Conservation (phyloP, 441 rosid genomes). For the Rhodomyrtus psidioides region DNA sequence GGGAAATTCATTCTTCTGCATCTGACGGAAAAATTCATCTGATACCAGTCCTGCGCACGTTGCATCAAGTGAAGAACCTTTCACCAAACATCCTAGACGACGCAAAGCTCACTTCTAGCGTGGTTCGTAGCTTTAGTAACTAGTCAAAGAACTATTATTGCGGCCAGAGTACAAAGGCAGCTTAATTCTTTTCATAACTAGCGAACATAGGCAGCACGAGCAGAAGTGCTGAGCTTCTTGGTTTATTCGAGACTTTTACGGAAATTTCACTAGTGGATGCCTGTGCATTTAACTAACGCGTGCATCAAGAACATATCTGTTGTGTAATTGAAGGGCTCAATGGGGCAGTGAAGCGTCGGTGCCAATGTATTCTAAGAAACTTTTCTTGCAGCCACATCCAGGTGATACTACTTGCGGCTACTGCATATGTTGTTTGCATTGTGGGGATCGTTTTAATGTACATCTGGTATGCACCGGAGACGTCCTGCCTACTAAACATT, state of each 20-base stretch:
- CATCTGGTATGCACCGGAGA: slow-evolving; percentile 87
- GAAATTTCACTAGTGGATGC: not conserved
- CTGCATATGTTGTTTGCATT: slow-evolving; percentile 64
- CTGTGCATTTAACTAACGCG: not conserved
- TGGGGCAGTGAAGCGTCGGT: too few relatives aligned
- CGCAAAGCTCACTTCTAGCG: not conserved
- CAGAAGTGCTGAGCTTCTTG: not conserved
- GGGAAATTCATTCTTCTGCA: not conserved
- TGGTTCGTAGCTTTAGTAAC: not conserved
- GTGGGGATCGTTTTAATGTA: slow-evolving; percentile 84
- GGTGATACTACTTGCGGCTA: slow-evolving; percentile 65
- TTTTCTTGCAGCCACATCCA: slow-evolving; percentile 52
- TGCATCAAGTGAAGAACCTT: not conserved
- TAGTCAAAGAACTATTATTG: not conserved
- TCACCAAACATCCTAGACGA: not conserved
- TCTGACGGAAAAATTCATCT: not conserved
- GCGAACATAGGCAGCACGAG: not conserved
- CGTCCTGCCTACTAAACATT: slow-evolving; percentile 86
- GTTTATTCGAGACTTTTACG: not conserved
- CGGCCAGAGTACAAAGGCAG: not conserved
- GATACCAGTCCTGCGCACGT: not conserved
- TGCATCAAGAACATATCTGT: not conserved
- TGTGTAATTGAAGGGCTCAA: not conserved
- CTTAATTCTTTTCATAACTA: not conserved
- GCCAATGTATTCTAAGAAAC: not conserved